Evolutionary conservation across 2,329 filamentous ascomycete species (phyloP).

Genomic region (Erysiphe pisi): DNA sequence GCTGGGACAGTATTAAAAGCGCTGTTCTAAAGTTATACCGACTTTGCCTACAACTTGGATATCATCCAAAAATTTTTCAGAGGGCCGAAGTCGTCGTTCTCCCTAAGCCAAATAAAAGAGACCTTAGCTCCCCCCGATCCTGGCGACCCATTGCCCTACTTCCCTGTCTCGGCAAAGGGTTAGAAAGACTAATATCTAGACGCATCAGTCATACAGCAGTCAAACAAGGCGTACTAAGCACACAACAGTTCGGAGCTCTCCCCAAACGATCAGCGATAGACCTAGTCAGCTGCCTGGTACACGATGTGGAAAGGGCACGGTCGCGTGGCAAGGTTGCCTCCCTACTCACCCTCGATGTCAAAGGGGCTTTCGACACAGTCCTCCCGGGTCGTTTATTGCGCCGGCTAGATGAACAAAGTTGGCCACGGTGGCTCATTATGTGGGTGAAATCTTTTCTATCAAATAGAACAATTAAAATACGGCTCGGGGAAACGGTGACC

Average conservation of each 20-base stretch:
- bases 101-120: neutral
- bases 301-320: neutral
- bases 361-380: neutral
- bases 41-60: neutral
- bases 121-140: neutral
- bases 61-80: neutral
- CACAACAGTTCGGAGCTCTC: neutral
- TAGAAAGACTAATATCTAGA: neutral
- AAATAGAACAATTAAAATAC: neutral
- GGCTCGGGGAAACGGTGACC: neutral
- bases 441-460: neutral
- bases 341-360: neutral
- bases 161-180: neutral
- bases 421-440: neutral
- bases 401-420: neutral
- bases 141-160: neutral
- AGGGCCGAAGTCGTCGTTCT: neutral
- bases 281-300: neutral
- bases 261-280: neutral
- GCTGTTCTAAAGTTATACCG: neutral
- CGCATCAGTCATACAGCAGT: neutral
- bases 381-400: neutral
- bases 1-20: neutral
- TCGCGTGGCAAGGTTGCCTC: neutral
- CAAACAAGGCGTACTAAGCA: neutral